phyloP scores from a whole-genome alignment of 1,139 yeast species.

The Magnusiomyces fungicola region DNA sequence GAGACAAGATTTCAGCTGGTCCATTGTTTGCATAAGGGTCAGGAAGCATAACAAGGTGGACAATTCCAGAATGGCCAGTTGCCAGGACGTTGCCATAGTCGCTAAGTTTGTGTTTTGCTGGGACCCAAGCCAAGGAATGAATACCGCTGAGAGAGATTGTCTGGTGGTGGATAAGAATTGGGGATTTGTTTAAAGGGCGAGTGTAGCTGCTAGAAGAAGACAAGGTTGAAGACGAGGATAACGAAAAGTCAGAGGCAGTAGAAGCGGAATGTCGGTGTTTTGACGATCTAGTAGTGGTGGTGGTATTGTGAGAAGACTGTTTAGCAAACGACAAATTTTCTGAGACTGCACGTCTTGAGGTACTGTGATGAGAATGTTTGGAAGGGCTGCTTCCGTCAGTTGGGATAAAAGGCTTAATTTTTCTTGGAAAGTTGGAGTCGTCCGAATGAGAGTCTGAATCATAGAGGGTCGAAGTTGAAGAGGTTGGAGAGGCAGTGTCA shows the following conservation, averaged over 20 bases:
- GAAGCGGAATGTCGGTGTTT: background rate
- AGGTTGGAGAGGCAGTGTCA: background rate
- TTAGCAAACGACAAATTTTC: constrained; percentile 11
- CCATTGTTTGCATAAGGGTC: constrained; percentile 39
- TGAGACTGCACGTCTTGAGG: constrained; percentile 7
- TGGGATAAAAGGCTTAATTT: background rate
- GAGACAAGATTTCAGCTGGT: constrained; percentile 63
- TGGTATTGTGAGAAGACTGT: background rate
- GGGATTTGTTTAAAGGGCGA: constrained; percentile 14
- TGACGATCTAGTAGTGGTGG: background rate
- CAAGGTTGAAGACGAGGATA: background rate
- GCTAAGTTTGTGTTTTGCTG: constrained; percentile 32
- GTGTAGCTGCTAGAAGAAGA: constrained; percentile 2
- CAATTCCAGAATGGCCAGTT: constrained; percentile 69
- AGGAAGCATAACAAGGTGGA: constrained; percentile 64
- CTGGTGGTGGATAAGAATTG: constrained; percentile 58
- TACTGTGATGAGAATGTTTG: constrained; percentile 18
- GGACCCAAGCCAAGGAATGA: constrained; percentile 58
- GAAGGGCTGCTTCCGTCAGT: background rate
- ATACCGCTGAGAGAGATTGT: constrained; percentile 67
- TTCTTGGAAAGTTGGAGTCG: background rate
- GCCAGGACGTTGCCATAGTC: constrained; percentile 39
- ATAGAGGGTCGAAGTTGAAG: background rate
- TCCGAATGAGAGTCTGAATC: background rate
- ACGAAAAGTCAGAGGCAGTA: background rate